A percentile compares a stretch with the other conserved stretches of the same genome.
phyloP scores from a whole-genome alignment of 352 stramenopile species.

The Phytophthora kernoviae region DNA sequence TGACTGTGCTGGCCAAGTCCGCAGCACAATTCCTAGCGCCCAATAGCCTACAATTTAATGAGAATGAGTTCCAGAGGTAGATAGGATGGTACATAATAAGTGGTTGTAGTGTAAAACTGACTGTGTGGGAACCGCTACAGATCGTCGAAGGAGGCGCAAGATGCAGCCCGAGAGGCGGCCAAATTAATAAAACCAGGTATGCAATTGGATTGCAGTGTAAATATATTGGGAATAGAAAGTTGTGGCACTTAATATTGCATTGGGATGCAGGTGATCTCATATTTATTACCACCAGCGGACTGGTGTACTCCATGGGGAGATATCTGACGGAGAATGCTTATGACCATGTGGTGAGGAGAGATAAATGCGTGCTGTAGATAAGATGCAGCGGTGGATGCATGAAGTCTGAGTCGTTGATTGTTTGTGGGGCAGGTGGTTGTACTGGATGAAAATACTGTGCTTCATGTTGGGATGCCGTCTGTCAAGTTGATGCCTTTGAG shows the following conservation, averaged over 20 bases:
- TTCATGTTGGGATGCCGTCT: constrained; percentile 68
- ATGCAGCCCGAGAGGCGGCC: constrained; percentile 58
- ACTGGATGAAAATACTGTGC: constrained; percentile 59
- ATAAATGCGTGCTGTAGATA: neutral
- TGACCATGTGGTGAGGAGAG: constrained; percentile 62
- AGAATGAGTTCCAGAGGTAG: constrained; percentile 75
- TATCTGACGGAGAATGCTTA: constrained; percentile 73
- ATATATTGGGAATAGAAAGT: neutral
- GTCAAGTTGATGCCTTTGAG: constrained; percentile 64
- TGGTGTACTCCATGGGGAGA: constrained; percentile 69
- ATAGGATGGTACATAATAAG: neutral
- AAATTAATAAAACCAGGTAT: constrained; percentile 70
- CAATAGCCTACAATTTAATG: constrained; percentile 79
- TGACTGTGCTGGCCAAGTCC: constrained; percentile 45
- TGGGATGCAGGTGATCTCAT: constrained; percentile 66
- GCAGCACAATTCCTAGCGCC: constrained; percentile 61
- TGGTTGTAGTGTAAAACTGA: neutral
- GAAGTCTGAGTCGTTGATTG: constrained; percentile 1
- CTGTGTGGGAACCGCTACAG: constrained; percentile 21
- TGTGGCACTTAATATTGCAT: constrained; percentile 3
- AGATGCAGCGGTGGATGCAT: neutral
- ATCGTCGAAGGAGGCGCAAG: constrained; percentile 59
- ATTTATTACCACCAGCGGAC: constrained; percentile 78
- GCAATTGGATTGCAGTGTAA: neutral
- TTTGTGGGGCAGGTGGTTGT: constrained; percentile 52